A percentile compares a stretch with the other conserved stretches of the same genome.
phyloP scores from a whole-genome alignment of 2,329 filamentous ascomycete genomes.

The Penicillium sp. region DNA sequence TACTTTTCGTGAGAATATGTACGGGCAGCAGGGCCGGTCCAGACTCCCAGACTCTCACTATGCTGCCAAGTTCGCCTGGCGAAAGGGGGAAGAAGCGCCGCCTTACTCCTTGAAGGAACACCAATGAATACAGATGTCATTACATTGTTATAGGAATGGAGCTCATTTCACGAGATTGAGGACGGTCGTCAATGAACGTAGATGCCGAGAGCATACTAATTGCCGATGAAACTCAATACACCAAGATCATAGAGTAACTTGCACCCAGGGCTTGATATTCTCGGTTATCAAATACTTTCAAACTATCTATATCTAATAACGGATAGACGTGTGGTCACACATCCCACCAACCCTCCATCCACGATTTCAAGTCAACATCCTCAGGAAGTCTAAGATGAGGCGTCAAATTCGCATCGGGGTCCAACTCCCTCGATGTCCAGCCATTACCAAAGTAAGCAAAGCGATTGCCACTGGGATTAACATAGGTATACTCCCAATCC shows the following conservation, averaged over 20 bases:
- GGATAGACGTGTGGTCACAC: conserved; percentile 19
- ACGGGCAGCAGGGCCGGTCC: conserved; percentile 29
- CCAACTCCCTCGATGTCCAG: conserved; percentile 57
- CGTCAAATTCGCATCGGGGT: conserved; percentile 57
- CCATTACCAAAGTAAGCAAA: conserved; percentile 63
- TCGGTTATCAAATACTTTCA: background rate
- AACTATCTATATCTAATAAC: background rate
- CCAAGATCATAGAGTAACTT: too few species aligned
- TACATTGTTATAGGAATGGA: background rate
- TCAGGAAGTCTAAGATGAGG: conserved; percentile 57
- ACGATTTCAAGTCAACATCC: conserved; percentile 55
- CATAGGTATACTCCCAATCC: conserved; percentile 54
- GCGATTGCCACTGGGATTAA: conserved; percentile 42
- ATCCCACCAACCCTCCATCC: conserved; percentile 67
- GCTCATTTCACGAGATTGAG: background rate
- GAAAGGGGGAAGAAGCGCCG: conserved; percentile 31
- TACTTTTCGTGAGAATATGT: conserved; percentile 40
- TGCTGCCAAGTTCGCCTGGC: conserved; percentile 37
- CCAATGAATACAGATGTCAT: background rate
- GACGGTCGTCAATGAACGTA: background rate
- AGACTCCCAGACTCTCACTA: conserved; percentile 35
- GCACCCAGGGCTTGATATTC: too few species aligned
- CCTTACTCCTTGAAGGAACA: conserved; percentile 24
- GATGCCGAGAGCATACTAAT: too few species aligned
- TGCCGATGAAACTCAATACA: too few species aligned